Conservation (phyloP, 225 moss, liverwort and hornwort genomes). For the Pseudoscleropodium purum region DNA sequence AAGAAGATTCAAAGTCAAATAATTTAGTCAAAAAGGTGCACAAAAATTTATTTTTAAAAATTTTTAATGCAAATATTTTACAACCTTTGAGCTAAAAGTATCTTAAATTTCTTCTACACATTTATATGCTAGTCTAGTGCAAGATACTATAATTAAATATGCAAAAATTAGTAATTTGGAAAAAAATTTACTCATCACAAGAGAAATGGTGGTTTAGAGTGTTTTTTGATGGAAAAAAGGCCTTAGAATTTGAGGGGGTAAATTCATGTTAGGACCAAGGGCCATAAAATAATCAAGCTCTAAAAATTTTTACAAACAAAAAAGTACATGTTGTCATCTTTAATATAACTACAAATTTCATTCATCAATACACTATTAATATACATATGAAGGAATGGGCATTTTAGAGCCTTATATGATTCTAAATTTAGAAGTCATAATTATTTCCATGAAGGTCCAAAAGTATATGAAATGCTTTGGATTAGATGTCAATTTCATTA, state of each 20-base stretch:
- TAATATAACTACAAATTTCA: background rate
- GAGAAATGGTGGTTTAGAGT: background rate
- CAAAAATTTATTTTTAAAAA: background rate
- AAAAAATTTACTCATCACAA: background rate
- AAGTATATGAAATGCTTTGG: background rate
- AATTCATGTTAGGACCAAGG: background rate
- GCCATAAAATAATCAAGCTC: background rate
- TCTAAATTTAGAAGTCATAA: background rate
- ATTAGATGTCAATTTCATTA: background rate
- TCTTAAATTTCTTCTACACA: background rate
- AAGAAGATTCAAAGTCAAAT: background rate
- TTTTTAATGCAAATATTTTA: background rate
- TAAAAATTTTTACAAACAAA: background rate
- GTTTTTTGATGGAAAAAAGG: background rate
- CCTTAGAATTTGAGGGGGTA: rapidly evolving
- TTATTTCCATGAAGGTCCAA: background rate
- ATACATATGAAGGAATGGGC: too few species aligned
- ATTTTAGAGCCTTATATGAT: too few species aligned
- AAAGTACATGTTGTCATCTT: background rate
- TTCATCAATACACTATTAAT: background rate
- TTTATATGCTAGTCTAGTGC: too few species aligned
- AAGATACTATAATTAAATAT: too few species aligned
- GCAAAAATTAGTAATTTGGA: too few species aligned
- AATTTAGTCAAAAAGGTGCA: too few species aligned
- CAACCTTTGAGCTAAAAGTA: rapidly evolving